Evolutionary conservation across 768 basidiomycete species (phyloP).

Genomic region (Suillus sp.): DNA sequence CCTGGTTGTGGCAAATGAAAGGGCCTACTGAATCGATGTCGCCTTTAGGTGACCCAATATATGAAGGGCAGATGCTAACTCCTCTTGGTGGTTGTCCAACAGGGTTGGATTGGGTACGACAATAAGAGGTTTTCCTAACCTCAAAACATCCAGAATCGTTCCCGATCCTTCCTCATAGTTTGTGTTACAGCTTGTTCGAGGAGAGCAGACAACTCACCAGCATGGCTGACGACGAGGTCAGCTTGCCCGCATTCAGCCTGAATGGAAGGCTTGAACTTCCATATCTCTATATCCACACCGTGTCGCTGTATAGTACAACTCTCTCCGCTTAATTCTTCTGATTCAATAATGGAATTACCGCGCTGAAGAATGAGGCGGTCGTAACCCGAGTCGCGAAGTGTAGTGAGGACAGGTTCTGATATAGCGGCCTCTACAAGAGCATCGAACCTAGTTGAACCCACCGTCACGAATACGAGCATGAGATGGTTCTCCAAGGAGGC

Average conservation of each 20-base stretch:
- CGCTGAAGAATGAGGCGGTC: constrained; percentile 70
- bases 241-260: constrained; percentile 62
- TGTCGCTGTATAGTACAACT: constrained; percentile 29
- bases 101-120: constrained; percentile 88
- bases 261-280: constrained; percentile 76
- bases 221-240: constrained; percentile 90
- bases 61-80: constrained; percentile 74
- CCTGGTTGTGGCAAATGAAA: not conserved
- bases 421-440: constrained; percentile 63
- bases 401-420: constrained; percentile 56
- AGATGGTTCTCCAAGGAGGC: not conserved
- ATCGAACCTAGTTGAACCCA: constrained; percentile 90
- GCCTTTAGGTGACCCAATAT: constrained; percentile 57
- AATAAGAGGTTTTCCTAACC: constrained; percentile 74
- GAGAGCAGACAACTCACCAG: constrained; percentile 55
- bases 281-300: constrained; percentile 61
- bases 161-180: constrained; percentile 69
- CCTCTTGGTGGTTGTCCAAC: constrained; percentile 91
- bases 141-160: constrained; percentile 87
- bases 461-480: constrained; percentile 69
- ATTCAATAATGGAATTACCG: constrained; percentile 61
- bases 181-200: not conserved
- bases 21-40: constrained; percentile 58
- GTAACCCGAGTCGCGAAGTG: constrained; percentile 59
- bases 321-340: constrained; percentile 30